Base-by-base conservation (phyloP, 768 basidiomycete species). In the Lenzites betulinus region DNA sequence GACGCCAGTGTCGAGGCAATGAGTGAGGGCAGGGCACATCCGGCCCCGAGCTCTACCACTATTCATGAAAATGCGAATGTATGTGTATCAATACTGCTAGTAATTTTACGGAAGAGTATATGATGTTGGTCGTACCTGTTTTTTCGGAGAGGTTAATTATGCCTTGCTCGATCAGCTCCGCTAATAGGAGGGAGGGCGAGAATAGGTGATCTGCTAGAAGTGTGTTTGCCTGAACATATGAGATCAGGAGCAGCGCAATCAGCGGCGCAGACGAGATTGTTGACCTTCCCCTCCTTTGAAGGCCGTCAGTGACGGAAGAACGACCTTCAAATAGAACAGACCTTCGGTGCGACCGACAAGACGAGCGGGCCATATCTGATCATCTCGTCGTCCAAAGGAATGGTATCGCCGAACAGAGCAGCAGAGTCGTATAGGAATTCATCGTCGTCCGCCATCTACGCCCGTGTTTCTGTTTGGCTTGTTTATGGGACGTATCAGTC, bases 31-130 rank as follows among this genome's bases (percentile, higher is more conserved):
- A 92, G 70, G 18, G 83, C 88, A 46, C 83, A 80, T 7, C 90
- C 88, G 8, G 88, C 82, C 2, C 87, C 88, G 3, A 91, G 80
- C 69, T 92, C 90, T n/a, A 91, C 67, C 1, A 87, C 88, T 89
- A 60, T 6, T 26, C 44, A 26, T 36, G 38, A 33, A 11, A 11
- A 33, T 33, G 30, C 30, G 11, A 11, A 33, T 4, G 4, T 4
- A 33, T 33, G 30, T 5, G 11, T 11, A 11, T 11, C 30, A 33
- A n/a, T n/a, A n/a, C n/a, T n/a, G n/a, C n/a, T n/a, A n/a, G n/a
- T 33, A 33, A 33, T 33, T 33, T 5, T 5, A 49, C 22, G 47
- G 47, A 26, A 13, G 25, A 47, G 25, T 1, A 25, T n/a, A 26
- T 12, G n/a, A 16, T 28, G 46, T 8, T 46, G 18, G 25, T 55